Evolutionary conservation across 2,329 filamentous ascomycete genomes (phyloP).

Genomic region (Cylindrodendrum hubeiense): DNA sequence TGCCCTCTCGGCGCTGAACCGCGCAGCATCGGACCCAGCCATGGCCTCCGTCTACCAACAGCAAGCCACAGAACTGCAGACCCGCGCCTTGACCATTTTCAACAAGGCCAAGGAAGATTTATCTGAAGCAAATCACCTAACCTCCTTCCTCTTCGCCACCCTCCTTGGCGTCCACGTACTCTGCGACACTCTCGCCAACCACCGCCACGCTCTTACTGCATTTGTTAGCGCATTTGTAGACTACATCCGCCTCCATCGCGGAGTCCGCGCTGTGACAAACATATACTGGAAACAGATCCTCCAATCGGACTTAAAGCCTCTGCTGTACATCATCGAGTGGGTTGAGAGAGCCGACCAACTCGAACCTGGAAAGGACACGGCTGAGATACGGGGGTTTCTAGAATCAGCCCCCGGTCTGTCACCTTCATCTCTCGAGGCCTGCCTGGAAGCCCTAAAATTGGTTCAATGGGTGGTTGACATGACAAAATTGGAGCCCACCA

Average conservation of each 20-base stretch:
- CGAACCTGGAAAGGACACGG: neutral
- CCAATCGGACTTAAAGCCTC: slow-evolving; percentile 1
- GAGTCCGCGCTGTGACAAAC: slow-evolving; percentile 48
- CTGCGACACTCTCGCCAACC: slow-evolving; percentile 52
- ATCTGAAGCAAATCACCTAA: slow-evolving; percentile 42
- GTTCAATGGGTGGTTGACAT: slow-evolving; percentile 14
- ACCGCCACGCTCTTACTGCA: slow-evolving; percentile 44
- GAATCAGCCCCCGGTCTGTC: neutral
- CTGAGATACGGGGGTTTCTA: neutral
- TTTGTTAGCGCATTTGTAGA: slow-evolving; percentile 47
- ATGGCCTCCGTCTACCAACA: slow-evolving; percentile 39
- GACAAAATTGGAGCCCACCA: neutral
- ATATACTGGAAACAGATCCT: slow-evolving; percentile 38
- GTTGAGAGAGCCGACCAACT: neutral
- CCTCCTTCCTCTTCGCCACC: slow-evolving; percentile 51
- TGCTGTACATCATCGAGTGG: neutral
- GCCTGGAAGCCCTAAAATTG: slow-evolving; percentile 23
- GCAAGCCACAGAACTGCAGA: slow-evolving; percentile 52
- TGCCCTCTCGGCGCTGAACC: slow-evolving; percentile 53
- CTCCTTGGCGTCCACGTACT: slow-evolving; percentile 56
- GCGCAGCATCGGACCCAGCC: slow-evolving; percentile 6
- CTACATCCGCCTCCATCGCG: slow-evolving; percentile 51
- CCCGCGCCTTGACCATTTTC: slow-evolving; percentile 47
- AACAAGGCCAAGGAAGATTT: slow-evolving; percentile 35
- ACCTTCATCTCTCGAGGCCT: slow-evolving; percentile 13